Percentiles rank a stretch among this genome's conserved stretches.
Conservation (phyloP, 768 basidiomycete species). For the Leccinum uliginosum region DNA sequence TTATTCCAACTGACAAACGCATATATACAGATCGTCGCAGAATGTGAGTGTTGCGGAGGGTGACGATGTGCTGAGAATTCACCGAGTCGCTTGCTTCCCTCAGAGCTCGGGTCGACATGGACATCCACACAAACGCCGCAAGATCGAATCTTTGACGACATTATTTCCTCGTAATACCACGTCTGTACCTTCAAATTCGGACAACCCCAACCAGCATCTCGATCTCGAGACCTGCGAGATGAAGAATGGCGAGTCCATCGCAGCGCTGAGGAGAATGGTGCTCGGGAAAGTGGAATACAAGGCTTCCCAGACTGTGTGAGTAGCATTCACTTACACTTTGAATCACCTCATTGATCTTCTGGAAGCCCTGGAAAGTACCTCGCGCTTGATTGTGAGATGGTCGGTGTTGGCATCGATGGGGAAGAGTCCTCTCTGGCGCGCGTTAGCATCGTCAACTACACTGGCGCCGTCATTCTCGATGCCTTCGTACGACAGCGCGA, state of each 20-base stretch:
- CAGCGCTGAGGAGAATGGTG: constrained; percentile 49
- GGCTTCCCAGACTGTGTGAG: constrained; percentile 44
- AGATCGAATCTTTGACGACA: constrained; percentile 7
- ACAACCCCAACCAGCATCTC: constrained; percentile 4
- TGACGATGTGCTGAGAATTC: neutral
- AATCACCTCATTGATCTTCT: constrained; percentile 4
- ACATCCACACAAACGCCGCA: constrained; percentile 18
- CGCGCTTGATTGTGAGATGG: constrained; percentile 75
- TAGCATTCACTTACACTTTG: neutral
- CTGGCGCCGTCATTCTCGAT: constrained; percentile 77
- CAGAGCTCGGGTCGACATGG: constrained; percentile 11
- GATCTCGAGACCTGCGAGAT: constrained; percentile 24
- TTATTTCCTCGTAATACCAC: constrained; percentile 5
- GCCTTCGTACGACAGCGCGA: constrained; percentile 85
- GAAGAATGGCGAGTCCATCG: constrained; percentile 48
- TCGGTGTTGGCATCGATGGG: constrained; percentile 12
- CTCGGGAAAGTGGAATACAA: constrained; percentile 41
- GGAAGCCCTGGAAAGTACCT: constrained; percentile 69
- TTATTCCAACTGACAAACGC: constrained; percentile 3
- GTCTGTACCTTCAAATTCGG: constrained; percentile 1
- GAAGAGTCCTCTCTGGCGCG: constrained; percentile 13
- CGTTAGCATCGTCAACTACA: constrained; percentile 68
- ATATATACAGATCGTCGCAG: constrained; percentile 36
- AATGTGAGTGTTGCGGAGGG: constrained; percentile 35
- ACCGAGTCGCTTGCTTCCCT: too few relatives aligned